Conservation (phyloP, 2,329 filamentous ascomycete species). For the Fonsecaea pugnacius region DNA sequence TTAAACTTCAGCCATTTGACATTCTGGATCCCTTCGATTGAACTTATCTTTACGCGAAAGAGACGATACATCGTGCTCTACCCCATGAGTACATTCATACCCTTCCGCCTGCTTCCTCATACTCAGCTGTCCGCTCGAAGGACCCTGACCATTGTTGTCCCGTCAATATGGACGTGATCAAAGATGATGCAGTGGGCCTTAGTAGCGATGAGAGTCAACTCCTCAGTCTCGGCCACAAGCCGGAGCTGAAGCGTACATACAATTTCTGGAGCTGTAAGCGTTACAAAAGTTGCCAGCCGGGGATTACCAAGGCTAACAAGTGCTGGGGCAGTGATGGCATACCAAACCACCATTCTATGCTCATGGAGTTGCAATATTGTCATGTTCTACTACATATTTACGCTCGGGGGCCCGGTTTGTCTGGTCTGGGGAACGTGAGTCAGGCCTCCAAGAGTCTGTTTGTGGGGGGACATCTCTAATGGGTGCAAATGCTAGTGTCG, state of each 20-base stretch:
- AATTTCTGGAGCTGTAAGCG: slow-evolving; percentile 33
- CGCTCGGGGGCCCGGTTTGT: slow-evolving; percentile 30
- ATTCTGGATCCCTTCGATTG: not conserved
- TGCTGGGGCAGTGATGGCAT: slow-evolving; percentile 28
- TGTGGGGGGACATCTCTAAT: not conserved
- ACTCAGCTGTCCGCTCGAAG: not conserved
- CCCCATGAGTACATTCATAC: slow-evolving; percentile 20
- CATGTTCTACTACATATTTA: slow-evolving; percentile 33
- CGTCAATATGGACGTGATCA: slow-evolving; percentile 22
- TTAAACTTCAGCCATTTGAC: not conserved
- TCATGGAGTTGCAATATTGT: slow-evolving; percentile 33
- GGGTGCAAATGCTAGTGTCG: slow-evolving; percentile 17
- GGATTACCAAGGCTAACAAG: not conserved
- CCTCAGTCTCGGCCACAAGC: slow-evolving; percentile 33
- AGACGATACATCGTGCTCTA: not conserved
- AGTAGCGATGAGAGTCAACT: slow-evolving; percentile 29
- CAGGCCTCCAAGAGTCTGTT: not conserved
- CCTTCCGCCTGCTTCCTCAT: not conserved
- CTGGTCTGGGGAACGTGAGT: slow-evolving; percentile 36
- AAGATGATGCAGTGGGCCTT: slow-evolving; percentile 22
- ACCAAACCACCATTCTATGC: slow-evolving; percentile 30
- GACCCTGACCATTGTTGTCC: not conserved
- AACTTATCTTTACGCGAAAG: not conserved
- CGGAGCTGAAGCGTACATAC: slow-evolving; percentile 32
- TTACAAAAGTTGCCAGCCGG: not conserved